These are phyloP conservation scores for Avena atlantica DNA, from an alignment of 176 grass and related monocot species.

Conservation along the genomic window DNA sequence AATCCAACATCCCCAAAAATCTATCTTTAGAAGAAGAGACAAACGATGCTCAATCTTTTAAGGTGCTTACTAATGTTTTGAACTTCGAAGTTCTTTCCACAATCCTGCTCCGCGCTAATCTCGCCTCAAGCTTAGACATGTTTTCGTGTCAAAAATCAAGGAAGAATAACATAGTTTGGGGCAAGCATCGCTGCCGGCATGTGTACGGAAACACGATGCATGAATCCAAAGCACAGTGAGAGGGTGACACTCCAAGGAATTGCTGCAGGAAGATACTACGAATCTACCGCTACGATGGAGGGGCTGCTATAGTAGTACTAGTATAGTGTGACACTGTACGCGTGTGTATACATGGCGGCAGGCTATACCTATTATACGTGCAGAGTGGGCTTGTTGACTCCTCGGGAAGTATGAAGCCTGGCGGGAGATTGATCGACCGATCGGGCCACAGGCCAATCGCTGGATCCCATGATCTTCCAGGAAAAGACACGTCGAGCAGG, in stretches of 20 bases:
- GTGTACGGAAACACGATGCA: background rate
- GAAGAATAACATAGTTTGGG: background rate
- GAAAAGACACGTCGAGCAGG: conserved; percentile 53
- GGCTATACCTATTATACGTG: background rate
- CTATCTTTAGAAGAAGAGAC: no score
- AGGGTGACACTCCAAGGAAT: background rate
- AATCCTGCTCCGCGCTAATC: no score
- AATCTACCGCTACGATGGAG: background rate
- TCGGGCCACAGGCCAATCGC: conserved; percentile 7
- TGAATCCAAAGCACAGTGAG: background rate
- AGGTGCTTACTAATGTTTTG: no score
- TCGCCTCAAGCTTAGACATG: no score
- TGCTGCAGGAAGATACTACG: conserved; percentile 39
- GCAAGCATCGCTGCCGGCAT: background rate
- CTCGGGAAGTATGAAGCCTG: conserved; percentile 49
- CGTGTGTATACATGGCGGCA: background rate
- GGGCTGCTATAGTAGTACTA: background rate
- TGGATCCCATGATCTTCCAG: conserved; percentile 41
- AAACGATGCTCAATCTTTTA: no score
- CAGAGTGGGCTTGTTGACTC: conserved; percentile 34
- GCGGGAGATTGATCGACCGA: background rate
- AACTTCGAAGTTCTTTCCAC: no score
- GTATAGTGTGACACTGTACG: background rate
- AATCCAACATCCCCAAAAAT: no score
- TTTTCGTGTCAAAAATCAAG: no score